phyloP scores from a whole-genome alignment of 345 rosid species.

The Lepidium africanum region DNA sequence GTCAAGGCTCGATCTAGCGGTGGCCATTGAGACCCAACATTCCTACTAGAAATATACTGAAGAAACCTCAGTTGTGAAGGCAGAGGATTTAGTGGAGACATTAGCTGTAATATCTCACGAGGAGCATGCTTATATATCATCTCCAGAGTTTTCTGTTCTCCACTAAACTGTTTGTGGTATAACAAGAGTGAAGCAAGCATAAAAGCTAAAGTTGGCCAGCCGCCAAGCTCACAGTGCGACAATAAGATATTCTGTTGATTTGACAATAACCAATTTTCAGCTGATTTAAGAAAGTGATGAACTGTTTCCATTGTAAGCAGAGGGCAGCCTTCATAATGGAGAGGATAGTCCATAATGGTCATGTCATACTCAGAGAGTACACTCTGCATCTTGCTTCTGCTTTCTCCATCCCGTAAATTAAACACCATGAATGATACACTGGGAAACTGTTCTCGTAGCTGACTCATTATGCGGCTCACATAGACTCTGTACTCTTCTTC shows the following conservation, averaged over 20 bases:
- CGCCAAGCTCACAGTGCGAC: conserved; percentile 64
- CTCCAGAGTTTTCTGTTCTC: conserved; percentile 65
- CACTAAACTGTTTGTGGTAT: conserved; percentile 50
- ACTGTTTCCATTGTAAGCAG: conserved; percentile 59
- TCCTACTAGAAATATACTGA: conserved; percentile 66
- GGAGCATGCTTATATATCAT: conserved; percentile 75
- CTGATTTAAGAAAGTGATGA: conserved; percentile 62
- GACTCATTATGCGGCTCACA: conserved; percentile 47
- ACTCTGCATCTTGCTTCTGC: conserved; percentile 42
- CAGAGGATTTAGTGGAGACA: conserved; percentile 55
- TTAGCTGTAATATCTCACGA: conserved; percentile 54
- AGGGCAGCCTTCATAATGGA: conserved; percentile 69
- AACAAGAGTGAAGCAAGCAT: conserved; percentile 72
- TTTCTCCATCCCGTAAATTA: conserved; percentile 53
- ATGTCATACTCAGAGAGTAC: conserved; percentile 55
- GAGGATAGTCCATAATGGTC: conserved; percentile 86
- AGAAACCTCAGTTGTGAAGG: conserved; percentile 81
- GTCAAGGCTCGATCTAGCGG: conserved; percentile 61
- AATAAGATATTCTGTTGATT: conserved; percentile 58
- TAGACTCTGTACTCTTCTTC: conserved; percentile 46
- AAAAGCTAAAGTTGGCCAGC: conserved; percentile 75
- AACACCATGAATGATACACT: conserved; percentile 74
- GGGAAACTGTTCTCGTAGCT: conserved; percentile 47
- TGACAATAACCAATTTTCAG: conserved; percentile 64
- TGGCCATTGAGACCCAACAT: conserved; percentile 60